phyloP scores from a whole-genome alignment of 2,329 filamentous ascomycete species.

The Alternaria solani region DNA sequence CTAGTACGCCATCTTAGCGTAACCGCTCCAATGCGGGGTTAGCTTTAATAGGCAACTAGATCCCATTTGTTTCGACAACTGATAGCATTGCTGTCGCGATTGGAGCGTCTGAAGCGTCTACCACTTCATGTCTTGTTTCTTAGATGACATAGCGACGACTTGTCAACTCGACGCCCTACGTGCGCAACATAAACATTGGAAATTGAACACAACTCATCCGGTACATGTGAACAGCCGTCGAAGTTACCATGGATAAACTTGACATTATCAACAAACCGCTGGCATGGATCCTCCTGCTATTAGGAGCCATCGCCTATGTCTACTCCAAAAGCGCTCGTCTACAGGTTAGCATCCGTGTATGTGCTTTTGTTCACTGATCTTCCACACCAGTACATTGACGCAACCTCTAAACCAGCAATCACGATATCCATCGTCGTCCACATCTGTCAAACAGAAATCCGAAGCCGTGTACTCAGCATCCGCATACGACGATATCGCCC shows the following conservation, averaged over 20 bases:
- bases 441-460: background rate
- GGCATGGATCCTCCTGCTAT: background rate
- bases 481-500: slow-evolving; percentile 54
- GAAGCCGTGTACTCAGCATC: slow-evolving; percentile 28
- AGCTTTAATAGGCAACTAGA: slow-evolving; percentile 12
- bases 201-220: background rate
- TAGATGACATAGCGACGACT: background rate
- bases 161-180: background rate
- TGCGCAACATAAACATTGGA: background rate
- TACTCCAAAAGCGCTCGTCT: background rate
- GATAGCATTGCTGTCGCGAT: background rate
- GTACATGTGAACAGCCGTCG: background rate
- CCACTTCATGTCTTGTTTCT: background rate
- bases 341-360: background rate
- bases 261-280: background rate
- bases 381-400: background rate
- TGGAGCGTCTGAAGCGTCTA: slow-evolving; percentile 6
- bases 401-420: background rate
- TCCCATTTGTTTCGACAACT: background rate
- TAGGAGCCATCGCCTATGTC: background rate
- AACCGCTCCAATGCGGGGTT: slow-evolving; percentile 14
- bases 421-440: background rate
- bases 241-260: background rate
- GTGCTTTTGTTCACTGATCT: background rate
- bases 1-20: slow-evolving; percentile 6